These are phyloP conservation scores for Trichocomaceae sp. DNA, from an alignment of 2,329 filamentous ascomycete species.

Conservation along the genomic window DNA sequence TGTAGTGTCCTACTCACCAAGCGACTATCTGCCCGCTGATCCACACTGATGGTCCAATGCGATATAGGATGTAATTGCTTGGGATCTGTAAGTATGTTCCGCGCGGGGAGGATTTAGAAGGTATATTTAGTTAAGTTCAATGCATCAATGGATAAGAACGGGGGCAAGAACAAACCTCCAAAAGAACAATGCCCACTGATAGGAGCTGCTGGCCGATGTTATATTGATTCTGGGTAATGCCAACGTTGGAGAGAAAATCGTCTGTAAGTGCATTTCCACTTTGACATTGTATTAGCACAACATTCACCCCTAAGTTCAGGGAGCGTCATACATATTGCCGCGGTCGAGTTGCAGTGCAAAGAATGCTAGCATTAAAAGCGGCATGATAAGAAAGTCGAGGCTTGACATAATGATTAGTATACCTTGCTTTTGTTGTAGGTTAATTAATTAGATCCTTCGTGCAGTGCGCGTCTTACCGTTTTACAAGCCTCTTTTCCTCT, in stretches of 20 bases:
- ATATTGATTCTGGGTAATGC: constrained; percentile 42
- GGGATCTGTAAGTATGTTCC: constrained; percentile 29
- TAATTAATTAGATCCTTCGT: neutral
- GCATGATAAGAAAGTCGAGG: constrained; percentile 21
- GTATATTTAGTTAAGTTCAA: neutral
- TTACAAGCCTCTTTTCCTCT: constrained; percentile 21
- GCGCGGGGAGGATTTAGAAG: constrained; percentile 11
- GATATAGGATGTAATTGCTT: constrained; percentile 44
- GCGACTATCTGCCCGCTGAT: constrained; percentile 45
- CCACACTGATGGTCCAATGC: constrained; percentile 45
- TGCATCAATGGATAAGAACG: neutral
- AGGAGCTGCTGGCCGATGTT: constrained; percentile 48
- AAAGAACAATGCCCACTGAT: constrained; percentile 40
- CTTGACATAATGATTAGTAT: constrained; percentile 6
- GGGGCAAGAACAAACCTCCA: constrained; percentile 11
- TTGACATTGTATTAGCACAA: constrained; percentile 15
- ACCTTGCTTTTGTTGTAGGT: neutral
- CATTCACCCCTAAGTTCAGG: neutral
- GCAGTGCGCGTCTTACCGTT: constrained; percentile 9
- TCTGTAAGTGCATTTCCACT: constrained; percentile 46
- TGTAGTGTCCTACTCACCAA: constrained; percentile 18
- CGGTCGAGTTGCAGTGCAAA: constrained; percentile 29
- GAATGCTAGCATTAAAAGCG: constrained; percentile 22
- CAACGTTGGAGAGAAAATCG: constrained; percentile 41
- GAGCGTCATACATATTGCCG: constrained; percentile 17